These are phyloP conservation scores for Hirsutella rhossiliensis DNA, from an alignment of 2,329 filamentous ascomycete genomes.

Conservation along the genomic window DNA sequence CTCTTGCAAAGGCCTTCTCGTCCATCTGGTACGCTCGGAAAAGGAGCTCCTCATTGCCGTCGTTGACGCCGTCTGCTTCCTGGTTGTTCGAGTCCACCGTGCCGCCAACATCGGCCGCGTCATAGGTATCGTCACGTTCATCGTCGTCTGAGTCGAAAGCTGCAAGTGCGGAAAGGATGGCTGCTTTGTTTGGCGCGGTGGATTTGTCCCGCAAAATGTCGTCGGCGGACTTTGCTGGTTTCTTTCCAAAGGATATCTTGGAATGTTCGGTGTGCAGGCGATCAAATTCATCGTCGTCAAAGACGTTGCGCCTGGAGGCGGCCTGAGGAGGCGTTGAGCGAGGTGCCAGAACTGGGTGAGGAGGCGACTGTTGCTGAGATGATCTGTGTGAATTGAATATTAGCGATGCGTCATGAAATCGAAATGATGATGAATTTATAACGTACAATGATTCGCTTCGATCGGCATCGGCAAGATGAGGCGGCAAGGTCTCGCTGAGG, in stretches of 20 bases:
- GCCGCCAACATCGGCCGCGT: constrained; percentile 82
- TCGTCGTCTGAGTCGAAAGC: constrained; percentile 91
- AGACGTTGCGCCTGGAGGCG: constrained; percentile 57
- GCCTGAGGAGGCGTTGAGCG: constrained; percentile 44
- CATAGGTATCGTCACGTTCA: constrained; percentile 94
- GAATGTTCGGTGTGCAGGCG: constrained; percentile 52
- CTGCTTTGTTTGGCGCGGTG: constrained; percentile 61
- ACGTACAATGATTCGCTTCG: constrained; percentile 49
- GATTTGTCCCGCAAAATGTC: constrained; percentile 54
- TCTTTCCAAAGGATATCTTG: constrained; percentile 70
- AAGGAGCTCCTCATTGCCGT: constrained; percentile 56
- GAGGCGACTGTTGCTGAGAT: constrained; percentile 11
- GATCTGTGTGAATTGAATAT: constrained; percentile 10
- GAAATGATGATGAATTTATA: background rate
- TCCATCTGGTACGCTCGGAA: constrained; percentile 60
- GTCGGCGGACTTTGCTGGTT: constrained; percentile 53
- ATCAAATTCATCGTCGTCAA: constrained; percentile 72
- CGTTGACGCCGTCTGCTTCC: constrained; percentile 32
- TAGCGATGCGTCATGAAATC: background rate
- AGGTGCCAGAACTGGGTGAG: constrained; percentile 35
- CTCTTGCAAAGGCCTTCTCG: constrained; percentile 56
- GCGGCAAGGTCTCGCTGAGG: constrained; percentile 63
- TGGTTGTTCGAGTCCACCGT: constrained; percentile 62
- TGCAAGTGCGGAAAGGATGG: constrained; percentile 78
- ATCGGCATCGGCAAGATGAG: constrained; percentile 52